These are phyloP conservation scores for Pseudozyma hubeiensis DNA, from an alignment of 1,284 basidiomycete genomes.

Conservation along the genomic window DNA sequence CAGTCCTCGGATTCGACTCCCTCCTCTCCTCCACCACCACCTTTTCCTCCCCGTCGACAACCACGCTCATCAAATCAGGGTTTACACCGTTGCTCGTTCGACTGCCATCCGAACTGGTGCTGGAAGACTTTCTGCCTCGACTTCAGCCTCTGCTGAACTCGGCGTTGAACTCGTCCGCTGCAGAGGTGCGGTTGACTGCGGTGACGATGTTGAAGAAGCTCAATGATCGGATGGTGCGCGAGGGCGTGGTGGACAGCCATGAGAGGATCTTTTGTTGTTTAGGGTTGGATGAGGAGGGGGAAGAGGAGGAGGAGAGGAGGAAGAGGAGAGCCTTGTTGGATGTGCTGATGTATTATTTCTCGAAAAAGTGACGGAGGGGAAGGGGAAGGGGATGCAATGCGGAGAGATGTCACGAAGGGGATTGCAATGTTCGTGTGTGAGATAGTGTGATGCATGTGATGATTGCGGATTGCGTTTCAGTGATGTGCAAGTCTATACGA, in stretches of 20 bases:
- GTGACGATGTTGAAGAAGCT: conserved; percentile 30
- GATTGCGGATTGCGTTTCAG: no score
- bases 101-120: conserved; percentile 46
- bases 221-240: conserved; percentile 7
- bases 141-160: not conserved
- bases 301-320: not conserved
- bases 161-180: not conserved
- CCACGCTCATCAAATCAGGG: conserved; percentile 4
- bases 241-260: conserved; percentile 16
- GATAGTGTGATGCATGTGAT: no score
- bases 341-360: conserved; percentile 52
- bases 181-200: conserved; percentile 16
- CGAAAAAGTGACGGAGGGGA: conserved; percentile 17
- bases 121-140: conserved; percentile 54
- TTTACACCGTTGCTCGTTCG: conserved; percentile 33
- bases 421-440: no score
- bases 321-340: conserved; percentile 36
- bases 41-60: not conserved
- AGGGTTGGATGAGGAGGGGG: conserved; percentile 5
- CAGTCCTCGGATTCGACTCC: conserved; percentile 47
- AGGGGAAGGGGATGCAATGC: no score
- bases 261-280: conserved; percentile 31
- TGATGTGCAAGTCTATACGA: no score
- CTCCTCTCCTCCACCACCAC: conserved; percentile 8
- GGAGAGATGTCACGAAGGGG: no score